phyloP scores from a whole-genome alignment of 2,329 filamentous ascomycete genomes.

The Diaporthe humulicola region DNA sequence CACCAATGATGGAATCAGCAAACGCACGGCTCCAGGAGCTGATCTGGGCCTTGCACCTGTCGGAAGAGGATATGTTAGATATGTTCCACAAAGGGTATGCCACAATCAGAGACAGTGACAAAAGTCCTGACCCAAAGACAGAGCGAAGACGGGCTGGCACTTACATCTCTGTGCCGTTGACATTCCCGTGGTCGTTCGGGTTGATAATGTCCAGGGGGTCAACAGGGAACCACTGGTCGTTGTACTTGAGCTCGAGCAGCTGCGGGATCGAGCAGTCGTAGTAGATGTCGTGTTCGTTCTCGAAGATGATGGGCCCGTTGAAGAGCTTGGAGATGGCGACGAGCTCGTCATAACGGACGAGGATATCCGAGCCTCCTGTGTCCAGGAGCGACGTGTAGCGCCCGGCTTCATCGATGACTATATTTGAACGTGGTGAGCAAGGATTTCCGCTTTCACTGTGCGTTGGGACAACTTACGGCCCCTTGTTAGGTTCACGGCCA shows the following conservation, averaged over 20 bases:
- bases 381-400: slow-evolving; percentile 16
- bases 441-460: too few relatives aligned
- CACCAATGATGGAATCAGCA: neutral
- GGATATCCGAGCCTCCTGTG: slow-evolving; percentile 7
- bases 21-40: slow-evolving; percentile 9
- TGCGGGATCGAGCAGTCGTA: slow-evolving; percentile 21
- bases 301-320: slow-evolving; percentile 2
- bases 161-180: slow-evolving; percentile 7
- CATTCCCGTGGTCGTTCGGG: neutral
- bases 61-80: neutral
- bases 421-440: neutral
- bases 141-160: neutral
- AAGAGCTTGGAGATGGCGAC: neutral
- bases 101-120: too few relatives aligned
- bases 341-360: slow-evolving; percentile 1
- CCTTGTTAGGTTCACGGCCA: slow-evolving; percentile 7
- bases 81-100: neutral
- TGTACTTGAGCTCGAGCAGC: slow-evolving; percentile 12
- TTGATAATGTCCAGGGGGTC: slow-evolving; percentile 2
- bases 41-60: slow-evolving; percentile 19
- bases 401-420: neutral
- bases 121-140: too few relatives aligned
- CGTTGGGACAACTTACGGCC: neutral
- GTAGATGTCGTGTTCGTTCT: slow-evolving; percentile 17
- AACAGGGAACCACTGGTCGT: slow-evolving; percentile 13